Percentiles rank a stretch among this genome's conserved stretches.
Conservation (phyloP, 805 yeast genomes). For the Starmerella bombi region DNA sequence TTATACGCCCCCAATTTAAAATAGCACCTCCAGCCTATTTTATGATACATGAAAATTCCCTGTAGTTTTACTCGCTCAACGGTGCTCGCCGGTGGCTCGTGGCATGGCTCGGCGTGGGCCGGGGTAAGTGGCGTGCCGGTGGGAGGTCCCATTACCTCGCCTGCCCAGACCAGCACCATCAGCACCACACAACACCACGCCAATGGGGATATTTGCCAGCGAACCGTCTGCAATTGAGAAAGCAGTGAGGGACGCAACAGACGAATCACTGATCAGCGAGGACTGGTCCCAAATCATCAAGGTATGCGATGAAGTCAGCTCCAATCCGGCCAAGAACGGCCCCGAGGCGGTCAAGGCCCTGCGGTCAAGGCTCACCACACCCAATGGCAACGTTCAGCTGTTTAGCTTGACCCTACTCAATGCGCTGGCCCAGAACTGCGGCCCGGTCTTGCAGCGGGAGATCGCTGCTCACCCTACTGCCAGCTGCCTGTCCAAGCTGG, state of each 20-base stretch:
- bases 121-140: no score
- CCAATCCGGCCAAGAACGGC: constrained; percentile 46
- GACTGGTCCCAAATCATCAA: constrained; percentile 54
- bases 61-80: no score
- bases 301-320: constrained; percentile 52
- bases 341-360: constrained; percentile 36
- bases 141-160: no score
- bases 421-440: constrained; percentile 65
- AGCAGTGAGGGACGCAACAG: constrained; percentile 41
- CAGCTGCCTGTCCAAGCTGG: constrained; percentile 35
- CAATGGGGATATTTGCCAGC: constrained; percentile 15
- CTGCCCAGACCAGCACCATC: no score
- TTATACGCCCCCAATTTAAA: no score
- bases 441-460: constrained; percentile 50
- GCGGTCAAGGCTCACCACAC: constrained; percentile 35
- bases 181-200: no score
- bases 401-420: constrained; percentile 40
- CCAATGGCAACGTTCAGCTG: constrained; percentile 52
- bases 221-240: constrained; percentile 19
- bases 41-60: no score
- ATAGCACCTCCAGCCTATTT: no score
- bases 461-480: constrained; percentile 48
- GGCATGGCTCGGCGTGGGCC: no score
- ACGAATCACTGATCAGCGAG: constrained; percentile 47
- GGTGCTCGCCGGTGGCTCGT: no score